A percentile compares a stretch with the other conserved stretches of the same genome.
phyloP scores from a whole-genome alignment of 2,329 filamentous ascomycete species.

The Knoxdaviesia capensis region DNA sequence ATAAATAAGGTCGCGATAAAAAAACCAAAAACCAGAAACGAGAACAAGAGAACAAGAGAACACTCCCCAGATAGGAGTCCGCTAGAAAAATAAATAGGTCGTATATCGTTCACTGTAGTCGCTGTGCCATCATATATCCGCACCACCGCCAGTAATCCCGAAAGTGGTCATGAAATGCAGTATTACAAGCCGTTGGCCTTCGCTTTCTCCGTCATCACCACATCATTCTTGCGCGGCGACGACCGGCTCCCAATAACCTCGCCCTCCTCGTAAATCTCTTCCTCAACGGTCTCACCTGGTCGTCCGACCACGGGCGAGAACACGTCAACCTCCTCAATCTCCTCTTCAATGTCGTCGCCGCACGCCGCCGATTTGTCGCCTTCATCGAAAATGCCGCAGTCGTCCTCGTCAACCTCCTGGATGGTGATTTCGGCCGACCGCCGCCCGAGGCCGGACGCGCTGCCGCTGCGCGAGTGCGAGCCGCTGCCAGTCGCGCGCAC shows the following conservation, averaged over 20 bases:
- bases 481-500: slow-evolving; percentile 17
- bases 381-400: slow-evolving; percentile 12
- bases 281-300: slow-evolving; percentile 2
- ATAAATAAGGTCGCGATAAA: neutral
- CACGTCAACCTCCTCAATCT: slow-evolving; percentile 22
- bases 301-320: slow-evolving; percentile 3
- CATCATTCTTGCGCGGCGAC: neutral
- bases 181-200: too few relatives aligned
- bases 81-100: neutral
- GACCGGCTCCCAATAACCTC: slow-evolving; percentile 3
- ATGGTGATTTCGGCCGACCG: slow-evolving; percentile 59
- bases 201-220: too few relatives aligned
- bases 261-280: slow-evolving; percentile 7
- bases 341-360: slow-evolving; percentile 24
- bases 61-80: neutral
- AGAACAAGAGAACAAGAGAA: neutral
- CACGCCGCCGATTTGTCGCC: slow-evolving; percentile 17
- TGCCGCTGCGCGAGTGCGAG: slow-evolving; percentile 35
- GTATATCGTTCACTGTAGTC: too few relatives aligned
- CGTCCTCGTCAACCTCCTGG: slow-evolving; percentile 41
- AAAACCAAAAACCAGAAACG: neutral
- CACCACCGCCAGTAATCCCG: too few relatives aligned
- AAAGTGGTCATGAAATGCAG: too few relatives aligned
- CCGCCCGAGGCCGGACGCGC: slow-evolving; percentile 41
- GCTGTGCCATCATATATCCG: too few relatives aligned